Percentiles rank a stretch among this genome's conserved stretches.
Evolutionary conservation across 768 basidiomycete genomes (phyloP).

Genomic region (Leccinum olivaceopallidum): DNA sequence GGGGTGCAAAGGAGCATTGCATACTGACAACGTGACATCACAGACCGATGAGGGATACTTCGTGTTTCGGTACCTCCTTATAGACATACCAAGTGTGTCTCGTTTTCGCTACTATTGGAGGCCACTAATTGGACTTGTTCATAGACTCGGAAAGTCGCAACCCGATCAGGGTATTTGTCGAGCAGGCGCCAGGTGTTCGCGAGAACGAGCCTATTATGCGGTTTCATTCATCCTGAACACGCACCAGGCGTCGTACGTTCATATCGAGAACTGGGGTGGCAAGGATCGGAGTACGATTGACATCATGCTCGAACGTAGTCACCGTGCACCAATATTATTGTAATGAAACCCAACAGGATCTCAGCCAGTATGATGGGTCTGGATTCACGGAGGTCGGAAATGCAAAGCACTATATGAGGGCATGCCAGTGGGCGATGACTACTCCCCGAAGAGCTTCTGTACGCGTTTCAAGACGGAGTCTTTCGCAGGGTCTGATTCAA

Average conservation of each 20-base stretch:
- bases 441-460: constrained; percentile 95
- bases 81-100: constrained; percentile 76
- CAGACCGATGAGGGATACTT: constrained; percentile 80
- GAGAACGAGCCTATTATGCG: constrained; percentile 73
- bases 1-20: constrained; percentile 2
- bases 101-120: constrained; percentile 20
- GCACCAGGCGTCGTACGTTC: constrained; percentile 10
- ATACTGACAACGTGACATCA: constrained; percentile 12
- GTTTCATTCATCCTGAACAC: constrained; percentile 48
- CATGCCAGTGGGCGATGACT: constrained; percentile 25
- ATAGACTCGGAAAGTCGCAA: constrained; percentile 63
- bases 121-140: constrained; percentile 10
- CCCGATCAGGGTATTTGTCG: constrained; percentile 68
- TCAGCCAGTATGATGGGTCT: constrained; percentile 10
- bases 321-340: constrained; percentile 20
- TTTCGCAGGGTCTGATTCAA: constrained; percentile 73
- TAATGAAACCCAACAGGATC: constrained; percentile 28
- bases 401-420: constrained; percentile 8
- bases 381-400: constrained; percentile 11
- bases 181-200: constrained; percentile 61
- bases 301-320: constrained; percentile 16
- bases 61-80: constrained; percentile 72
- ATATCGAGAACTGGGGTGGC: constrained; percentile 13
- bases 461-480: constrained; percentile 96
- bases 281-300: constrained; percentile 11